Evolutionary conservation across 106 monocot genomes (phyloP).

Genomic region (Cymbidium sinense): DNA sequence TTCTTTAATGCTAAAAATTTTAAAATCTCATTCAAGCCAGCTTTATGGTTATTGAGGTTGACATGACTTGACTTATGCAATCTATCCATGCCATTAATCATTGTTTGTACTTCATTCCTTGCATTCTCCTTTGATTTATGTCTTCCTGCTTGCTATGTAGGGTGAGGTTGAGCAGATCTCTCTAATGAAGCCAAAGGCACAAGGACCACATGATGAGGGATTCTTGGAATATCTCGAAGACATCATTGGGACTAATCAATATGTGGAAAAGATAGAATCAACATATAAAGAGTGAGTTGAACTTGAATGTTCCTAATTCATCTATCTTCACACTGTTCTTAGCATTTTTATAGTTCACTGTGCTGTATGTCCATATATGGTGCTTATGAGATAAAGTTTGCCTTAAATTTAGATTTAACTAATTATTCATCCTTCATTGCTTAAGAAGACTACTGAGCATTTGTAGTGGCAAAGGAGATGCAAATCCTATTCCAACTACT

Average conservation of each 20-base stretch:
- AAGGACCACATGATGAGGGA: constrained; percentile 92
- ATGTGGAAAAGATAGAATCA: constrained; percentile 91
- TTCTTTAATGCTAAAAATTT: neutral
- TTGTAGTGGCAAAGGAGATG: neutral
- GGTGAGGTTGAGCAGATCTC: constrained; percentile 99
- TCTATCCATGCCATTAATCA: neutral
- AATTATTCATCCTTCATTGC: neutral
- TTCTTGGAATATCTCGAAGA: constrained; percentile 98
- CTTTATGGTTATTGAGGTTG: neutral
- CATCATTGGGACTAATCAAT: constrained; percentile 92
- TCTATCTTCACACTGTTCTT: neutral
- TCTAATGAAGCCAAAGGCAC: constrained; percentile 95
- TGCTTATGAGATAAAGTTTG: neutral
- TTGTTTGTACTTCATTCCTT: neutral
- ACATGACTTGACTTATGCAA: neutral
- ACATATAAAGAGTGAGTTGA: constrained; percentile 77
- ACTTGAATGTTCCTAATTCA: neutral
- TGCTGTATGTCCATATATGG: neutral
- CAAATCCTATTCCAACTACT: neutral
- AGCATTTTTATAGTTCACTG: neutral
- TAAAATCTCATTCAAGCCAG: neutral
- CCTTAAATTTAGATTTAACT: neutral
- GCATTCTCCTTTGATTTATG: neutral
- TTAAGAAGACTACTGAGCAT: neutral
- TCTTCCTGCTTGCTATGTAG: constrained; percentile 24